Base-by-base conservation (phyloP, 2,329 filamentous ascomycete genomes). In the Lachnellula cervina region DNA sequence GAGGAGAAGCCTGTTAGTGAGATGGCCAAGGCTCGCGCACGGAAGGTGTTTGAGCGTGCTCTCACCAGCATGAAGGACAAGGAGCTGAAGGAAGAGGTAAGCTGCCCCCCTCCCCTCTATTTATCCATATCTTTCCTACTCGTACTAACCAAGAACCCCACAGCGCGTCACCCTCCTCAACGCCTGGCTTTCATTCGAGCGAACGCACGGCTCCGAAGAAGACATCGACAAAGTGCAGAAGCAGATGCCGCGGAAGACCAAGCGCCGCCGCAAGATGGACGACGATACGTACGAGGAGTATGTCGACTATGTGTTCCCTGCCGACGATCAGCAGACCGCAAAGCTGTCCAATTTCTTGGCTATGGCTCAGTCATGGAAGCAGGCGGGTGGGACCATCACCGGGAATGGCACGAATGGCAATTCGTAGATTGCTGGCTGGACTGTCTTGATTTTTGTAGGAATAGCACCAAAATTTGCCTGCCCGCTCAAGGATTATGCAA, bases 211-310 rank as follows among this genome's bases (percentile, higher is more conserved):
- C 52, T 79, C 80, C 4, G 74, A 77, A 11, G 84, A 85, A 56
- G 89, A 97, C 60, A 79, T 90, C 59, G 88, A 90, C 61, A 86
- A 85, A 67, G 88, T 99, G 61, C 87, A 94, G 73, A 89, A 87
- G 71, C 90, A 96, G 77, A 96, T 97, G 91, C 94, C 94, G 35
- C 83, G 92, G 62, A 86, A 87, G 74, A 89, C 90, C 68, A 97
- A 96, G 85, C 93, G 94, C 80, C 81, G 90, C 68, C 87, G 94
- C 72, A 90, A 86, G 80, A 74, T 96, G 71, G 92, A 96, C 70
- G 93, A 97, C 73, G 92, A 94, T 71, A 86, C 84, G 38, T 97
- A 90, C 76, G 91, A 99, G 79, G 94, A 99, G 76, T 97, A 96
- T 72, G 83, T 94, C 74, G 94, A 97, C 72, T 97, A 96, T 67